phyloP scores from a whole-genome alignment of 23 red algal genomes.

The Gracilaria vermiculophylla region DNA sequence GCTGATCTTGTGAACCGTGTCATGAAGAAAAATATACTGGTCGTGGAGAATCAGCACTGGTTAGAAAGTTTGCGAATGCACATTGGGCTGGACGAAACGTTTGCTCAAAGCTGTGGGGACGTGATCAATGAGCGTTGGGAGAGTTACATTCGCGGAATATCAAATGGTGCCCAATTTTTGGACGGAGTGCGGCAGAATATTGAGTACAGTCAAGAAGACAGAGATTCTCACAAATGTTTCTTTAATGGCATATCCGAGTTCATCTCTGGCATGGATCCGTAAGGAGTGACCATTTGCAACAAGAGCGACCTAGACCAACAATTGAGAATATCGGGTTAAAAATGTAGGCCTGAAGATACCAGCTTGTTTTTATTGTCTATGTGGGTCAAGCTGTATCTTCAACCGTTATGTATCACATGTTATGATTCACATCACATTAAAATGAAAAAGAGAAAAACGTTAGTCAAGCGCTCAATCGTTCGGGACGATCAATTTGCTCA shows the following conservation, averaged over 20 bases:
- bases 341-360: no score
- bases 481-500: no score
- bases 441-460: no score
- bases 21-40: slow-evolving; percentile 14
- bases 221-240: not conserved
- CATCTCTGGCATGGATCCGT: not conserved
- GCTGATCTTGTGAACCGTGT: slow-evolving; percentile 52
- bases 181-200: slow-evolving; percentile 17
- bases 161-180: not conserved
- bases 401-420: no score
- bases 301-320: no score
- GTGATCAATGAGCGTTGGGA: slow-evolving; percentile 54
- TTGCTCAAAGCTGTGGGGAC: slow-evolving; percentile 42
- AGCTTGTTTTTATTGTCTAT: no score
- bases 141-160: slow-evolving; percentile 14
- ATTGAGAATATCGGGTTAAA: no score
- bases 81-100: slow-evolving; percentile 45
- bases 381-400: no score
- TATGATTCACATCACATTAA: no score
- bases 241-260: not conserved
- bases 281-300: no score
- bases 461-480: no score
- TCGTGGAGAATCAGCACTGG: not conserved
- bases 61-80: slow-evolving; percentile 9
- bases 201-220: not conserved